Base-by-base conservation (phyloP, 768 basidiomycete genomes). In the Dacryopinax primogenitus region DNA sequence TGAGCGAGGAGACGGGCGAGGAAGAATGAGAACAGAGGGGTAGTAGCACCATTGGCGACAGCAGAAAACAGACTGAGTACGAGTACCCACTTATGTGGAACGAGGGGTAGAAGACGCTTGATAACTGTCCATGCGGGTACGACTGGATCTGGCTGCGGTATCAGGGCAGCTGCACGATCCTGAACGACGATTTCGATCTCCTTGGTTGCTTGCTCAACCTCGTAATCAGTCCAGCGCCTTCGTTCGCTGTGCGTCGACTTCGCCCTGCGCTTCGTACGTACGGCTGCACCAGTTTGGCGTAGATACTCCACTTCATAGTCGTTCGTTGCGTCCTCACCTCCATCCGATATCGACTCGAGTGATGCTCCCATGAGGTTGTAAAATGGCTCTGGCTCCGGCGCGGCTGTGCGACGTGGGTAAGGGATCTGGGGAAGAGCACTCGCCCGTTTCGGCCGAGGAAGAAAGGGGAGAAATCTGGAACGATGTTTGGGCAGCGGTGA, bases 1-100 rank as follows among this genome's bases (percentile, higher is more conserved):
- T 67, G 70, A 66, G 28, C 64, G 66, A 95, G 81, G 15, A 98
- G 82, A 7, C 81, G 81, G 9, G 92, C 89, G 70, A 96, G 85
- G 68, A 93, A 81, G 78, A 81, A 91, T 1, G 95, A 93, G 80
- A 97, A 99, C 47, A 97, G 66, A 1, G 96, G 95, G 0, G 92
- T 96, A 79, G 88, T 84, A 1, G 88, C 82, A 23, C 96, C 95
- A 69, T 84, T 87, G 63, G 82, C 74, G 41, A 92, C 68, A 65
- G 86, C 86, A n/a, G 82, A 71, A 65, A 84, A 1, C 28, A 95
- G 77, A 18, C 93, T 93, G 63, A 89, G 32, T 72, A 84, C 70
- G 66, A 96, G 74, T 44, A 90, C 68, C 2, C 79, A 78, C 71
- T 94, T 96, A 72, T 81, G 73, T 0, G 93, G 92, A 30, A 96